Base-by-base conservation (phyloP, 2,329 filamentous ascomycete species). In the Diaporthe australafricana region DNA sequence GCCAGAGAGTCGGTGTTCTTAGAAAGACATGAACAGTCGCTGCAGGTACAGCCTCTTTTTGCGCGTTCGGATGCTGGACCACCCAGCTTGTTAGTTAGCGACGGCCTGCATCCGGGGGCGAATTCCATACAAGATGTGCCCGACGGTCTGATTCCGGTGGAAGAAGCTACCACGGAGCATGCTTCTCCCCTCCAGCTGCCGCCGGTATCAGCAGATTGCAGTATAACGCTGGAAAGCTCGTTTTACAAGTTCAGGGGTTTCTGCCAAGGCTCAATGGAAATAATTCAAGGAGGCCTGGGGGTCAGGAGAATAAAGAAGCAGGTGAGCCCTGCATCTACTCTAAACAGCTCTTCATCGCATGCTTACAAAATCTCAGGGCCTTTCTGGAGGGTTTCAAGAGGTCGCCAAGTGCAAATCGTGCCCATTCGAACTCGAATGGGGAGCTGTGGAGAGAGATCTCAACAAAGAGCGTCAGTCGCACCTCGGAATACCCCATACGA, bases 211-310 rank as follows among this genome's bases (percentile, higher is more conserved):
- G 76, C 67, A 76, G 84, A 86, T 56, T 85, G 83, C 74, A 82
- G 75, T 7, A 87, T 89, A 45, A 83, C 79, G 2, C 77, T 80
- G 0, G 75, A 79, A 12, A 88, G 87, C 74, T 89, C 87, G 0
- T 89, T 89, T 73, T 84, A 87, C 63, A 79, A 84, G 12, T 80
- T 86, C 47, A 88, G 87, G 69, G 87, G 87, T 1, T 89, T 90
- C 75, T 90, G 88, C 53, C 83, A 85, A 25, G 88, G 88, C 1
- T 88, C 88, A 8, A 84, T 84, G 57, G 86, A 87, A 20, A 83
- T 86, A 1, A 78, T 85, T 35, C 80, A 81, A 45, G 88, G 88
- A 1, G 84, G 83, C 2, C 77, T 84, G 4, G 87, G 87, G 8
- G 83, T 89, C 57, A 87, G 84, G 76, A 87, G 84, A 75, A 83